Evolutionary conservation across 1,284 basidiomycete genomes (phyloP).

Genomic region (Ceratobasidium sp.): DNA sequence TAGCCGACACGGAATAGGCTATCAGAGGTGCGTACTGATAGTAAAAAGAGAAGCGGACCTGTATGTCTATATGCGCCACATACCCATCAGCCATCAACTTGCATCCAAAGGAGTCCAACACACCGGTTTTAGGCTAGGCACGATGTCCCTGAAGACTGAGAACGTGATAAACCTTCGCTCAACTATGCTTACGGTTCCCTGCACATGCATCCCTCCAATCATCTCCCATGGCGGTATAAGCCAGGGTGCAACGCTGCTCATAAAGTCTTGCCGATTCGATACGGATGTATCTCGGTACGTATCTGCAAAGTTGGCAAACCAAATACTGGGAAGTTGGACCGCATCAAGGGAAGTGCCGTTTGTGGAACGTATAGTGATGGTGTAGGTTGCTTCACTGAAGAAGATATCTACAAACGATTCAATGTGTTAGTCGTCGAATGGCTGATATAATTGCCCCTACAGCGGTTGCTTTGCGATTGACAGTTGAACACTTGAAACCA

Average conservation of each 20-base stretch:
- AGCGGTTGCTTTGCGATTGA: not conserved
- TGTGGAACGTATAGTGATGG: not conserved
- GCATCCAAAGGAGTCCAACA: not conserved
- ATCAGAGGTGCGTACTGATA: not conserved
- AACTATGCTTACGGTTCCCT: not conserved
- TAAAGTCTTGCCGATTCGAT: not conserved
- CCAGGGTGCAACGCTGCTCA: not conserved
- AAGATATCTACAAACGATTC: not conserved
- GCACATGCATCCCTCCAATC: not conserved
- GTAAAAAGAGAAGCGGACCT: too few species aligned
- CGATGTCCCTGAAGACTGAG: constrained; percentile 7
- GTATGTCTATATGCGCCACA: not conserved
- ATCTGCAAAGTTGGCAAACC: constrained; percentile 19
- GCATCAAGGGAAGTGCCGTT: constrained; percentile 12
- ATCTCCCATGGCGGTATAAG: constrained; percentile 12
- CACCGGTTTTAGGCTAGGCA: constrained; percentile 6
- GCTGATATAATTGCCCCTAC: too few species aligned
- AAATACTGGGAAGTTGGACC: constrained; percentile 3
- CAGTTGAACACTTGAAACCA: constrained; percentile 21
- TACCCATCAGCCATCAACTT: too few species aligned
- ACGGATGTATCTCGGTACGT: not conserved
- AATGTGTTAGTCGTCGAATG: too few species aligned
- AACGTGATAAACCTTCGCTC: not conserved
- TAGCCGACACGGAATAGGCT: not conserved
- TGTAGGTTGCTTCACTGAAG: not conserved